Evolutionary conservation across 352 stramenopile genomes (phyloP).

Genomic region (Globisporangium cederbergense): DNA sequence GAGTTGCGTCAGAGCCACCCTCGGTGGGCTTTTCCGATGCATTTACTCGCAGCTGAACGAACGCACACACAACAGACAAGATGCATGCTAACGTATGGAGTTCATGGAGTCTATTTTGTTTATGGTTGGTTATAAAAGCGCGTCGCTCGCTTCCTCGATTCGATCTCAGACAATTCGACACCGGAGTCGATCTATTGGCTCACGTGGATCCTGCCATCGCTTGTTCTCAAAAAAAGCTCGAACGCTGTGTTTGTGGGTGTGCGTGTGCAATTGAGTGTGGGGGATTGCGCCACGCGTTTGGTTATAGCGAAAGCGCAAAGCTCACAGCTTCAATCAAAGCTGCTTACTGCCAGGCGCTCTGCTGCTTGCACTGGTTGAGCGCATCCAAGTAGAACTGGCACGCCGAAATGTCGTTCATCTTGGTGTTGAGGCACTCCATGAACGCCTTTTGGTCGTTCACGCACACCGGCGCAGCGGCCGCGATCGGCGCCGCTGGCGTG

Average conservation of each 20-base stretch:
- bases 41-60: no score
- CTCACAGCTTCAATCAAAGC: neutral
- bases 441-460: conserved; percentile 71
- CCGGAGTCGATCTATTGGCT: neutral
- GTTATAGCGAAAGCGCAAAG: neutral
- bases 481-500: conserved; percentile 13
- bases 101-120: conserved; percentile 12
- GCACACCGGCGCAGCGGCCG: conserved; percentile 33
- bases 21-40: no score
- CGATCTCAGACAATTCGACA: neutral
- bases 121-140: neutral
- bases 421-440: conserved; percentile 73
- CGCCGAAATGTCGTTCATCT: conserved; percentile 70
- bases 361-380: conserved; percentile 81
- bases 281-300: neutral
- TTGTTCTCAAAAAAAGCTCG: neutral
- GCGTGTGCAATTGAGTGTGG: neutral
- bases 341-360: conserved; percentile 53
- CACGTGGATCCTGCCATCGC: neutral
- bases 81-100: no score
- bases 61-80: no score
- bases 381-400: conserved; percentile 87
- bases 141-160: neutral
- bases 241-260: neutral
- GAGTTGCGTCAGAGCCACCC: no score